Evolutionary conservation across 495 filamentous ascomycete genomes (phyloP).

Genomic region (Saxophila tyrrhenica): DNA sequence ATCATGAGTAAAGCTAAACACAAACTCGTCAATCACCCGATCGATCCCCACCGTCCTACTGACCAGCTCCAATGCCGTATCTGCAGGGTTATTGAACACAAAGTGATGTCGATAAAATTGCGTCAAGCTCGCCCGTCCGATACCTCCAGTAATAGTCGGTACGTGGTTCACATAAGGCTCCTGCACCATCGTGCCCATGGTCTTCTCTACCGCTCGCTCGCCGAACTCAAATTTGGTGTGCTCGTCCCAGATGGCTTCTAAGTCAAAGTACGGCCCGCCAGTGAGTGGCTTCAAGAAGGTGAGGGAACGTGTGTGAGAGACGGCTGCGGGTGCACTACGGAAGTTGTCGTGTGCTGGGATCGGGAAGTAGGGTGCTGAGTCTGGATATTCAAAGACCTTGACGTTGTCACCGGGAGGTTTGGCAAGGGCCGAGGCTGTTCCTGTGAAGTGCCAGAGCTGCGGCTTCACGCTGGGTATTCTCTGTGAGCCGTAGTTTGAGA

Average conservation of each 20-base stretch:
- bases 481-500: constrained; percentile 23
- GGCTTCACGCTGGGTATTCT: neutral
- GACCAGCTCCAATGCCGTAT: constrained; percentile 14
- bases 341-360: constrained; percentile 35
- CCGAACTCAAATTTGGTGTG: constrained; percentile 46
- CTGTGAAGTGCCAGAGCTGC: constrained; percentile 8
- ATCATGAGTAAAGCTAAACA: constrained; percentile 18
- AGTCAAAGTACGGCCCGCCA: constrained; percentile 44
- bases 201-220: constrained; percentile 40
- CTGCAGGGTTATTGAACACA: constrained; percentile 13
- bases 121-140: constrained; percentile 8
- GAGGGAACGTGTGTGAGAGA: constrained; percentile 43
- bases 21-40: constrained; percentile 17
- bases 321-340: constrained; percentile 26
- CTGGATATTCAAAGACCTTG: constrained; percentile 26
- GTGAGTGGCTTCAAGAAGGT: constrained; percentile 41
- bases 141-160: constrained; percentile 35
- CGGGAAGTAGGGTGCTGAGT: constrained; percentile 26
- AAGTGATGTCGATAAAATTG: constrained; percentile 18
- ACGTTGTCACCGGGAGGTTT: constrained; percentile 3
- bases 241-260: constrained; percentile 51
- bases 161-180: constrained; percentile 52
- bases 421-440: constrained; percentile 8
- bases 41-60: constrained; percentile 16
- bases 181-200: constrained; percentile 47